Evolutionary conservation across 2,329 filamentous ascomycete genomes (phyloP), one percentile per base, ranked within the genome.

Genomic region (Alternaria triticimaculans): DNA sequence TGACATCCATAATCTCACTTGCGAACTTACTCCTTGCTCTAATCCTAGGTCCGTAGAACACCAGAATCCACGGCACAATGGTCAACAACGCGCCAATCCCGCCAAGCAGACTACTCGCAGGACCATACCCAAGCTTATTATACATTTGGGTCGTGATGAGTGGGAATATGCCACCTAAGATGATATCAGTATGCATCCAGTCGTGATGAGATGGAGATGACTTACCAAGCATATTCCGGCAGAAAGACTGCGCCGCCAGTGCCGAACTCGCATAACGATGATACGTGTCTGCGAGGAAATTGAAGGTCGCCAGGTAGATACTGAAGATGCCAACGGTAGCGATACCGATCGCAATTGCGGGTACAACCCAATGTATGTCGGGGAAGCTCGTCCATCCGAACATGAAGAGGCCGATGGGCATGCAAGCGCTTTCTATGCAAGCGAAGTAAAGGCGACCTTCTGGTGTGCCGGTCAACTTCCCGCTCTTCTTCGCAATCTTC

Each of bases 261-360:
- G 94, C 94, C 1, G 92, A 96, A 43, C 90, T 93, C 0, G 94
- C 93, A 72, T 95, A 97, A 3, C 87, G 85, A 75, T 94, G 91
- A 78, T 97, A 97, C 2, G 90, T 90, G 76, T 97, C 94, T 20
- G 94, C 93, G 2, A 97, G 85, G 72, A 97, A 97, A 77, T 97
- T 97, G 82, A 97, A 97, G 0, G 93, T 92, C 3, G 94, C 90
- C 1, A 97, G 86, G 75, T 79, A 78, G 37, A 97, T 89, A 44
- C 88, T 90, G 78, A 93, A 95, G 68, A 97, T 96, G 5, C 26
- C 94, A 91, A 95, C 92, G 0, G 92, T 95, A 0, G 93, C 90
- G 63, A 93, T 87, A 0, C 85, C 88, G 33, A 97, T 85, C 0
- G 89, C 90, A 4, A 95, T 80, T 0, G 88, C 81, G 0, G 93